phyloP scores from a whole-genome alignment of 768 basidiomycete genomes.

The Mycena indigotica region DNA sequence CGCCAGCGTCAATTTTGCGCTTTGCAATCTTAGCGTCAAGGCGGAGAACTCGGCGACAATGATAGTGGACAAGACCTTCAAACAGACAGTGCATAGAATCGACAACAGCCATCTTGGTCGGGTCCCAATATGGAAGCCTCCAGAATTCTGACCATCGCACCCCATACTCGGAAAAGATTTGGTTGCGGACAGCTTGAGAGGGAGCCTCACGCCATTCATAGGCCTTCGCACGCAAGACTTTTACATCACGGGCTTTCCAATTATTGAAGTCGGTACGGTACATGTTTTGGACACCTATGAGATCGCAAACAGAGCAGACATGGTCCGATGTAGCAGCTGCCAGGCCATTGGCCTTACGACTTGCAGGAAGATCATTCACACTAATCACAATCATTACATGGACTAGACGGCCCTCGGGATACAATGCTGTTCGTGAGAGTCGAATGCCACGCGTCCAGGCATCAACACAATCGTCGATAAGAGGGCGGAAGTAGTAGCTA shows the following conservation, averaged over 20 bases:
- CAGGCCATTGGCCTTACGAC: conserved; percentile 27
- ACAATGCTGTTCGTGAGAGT: conserved; percentile 18
- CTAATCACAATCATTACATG: conserved; percentile 16
- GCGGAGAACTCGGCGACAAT: conserved; percentile 22
- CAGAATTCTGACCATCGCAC: no score
- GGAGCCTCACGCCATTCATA: conserved; percentile 11
- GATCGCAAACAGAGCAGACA: conserved; percentile 31
- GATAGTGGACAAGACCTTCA: conserved; percentile 25
- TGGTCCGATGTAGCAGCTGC: conserved; percentile 23
- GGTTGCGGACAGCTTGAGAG: conserved; percentile 17
- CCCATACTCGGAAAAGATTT: conserved; percentile 18
- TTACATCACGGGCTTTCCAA: conserved; percentile 15
- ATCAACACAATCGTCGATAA: conserved; percentile 28
- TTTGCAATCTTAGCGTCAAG: conserved; percentile 17
- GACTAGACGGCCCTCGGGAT: not conserved
- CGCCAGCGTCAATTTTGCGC: conserved; percentile 10
- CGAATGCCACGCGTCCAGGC: conserved; percentile 20
- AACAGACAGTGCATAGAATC: conserved; percentile 37
- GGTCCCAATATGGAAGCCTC: conserved; percentile 34
- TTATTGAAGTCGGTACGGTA: conserved; percentile 17
- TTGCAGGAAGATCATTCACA: conserved; percentile 34
- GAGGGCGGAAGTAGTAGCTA: conserved; percentile 28
- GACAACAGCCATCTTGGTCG: conserved; percentile 28
- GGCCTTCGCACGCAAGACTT: conserved; percentile 17
- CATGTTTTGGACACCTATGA: conserved; percentile 12